A percentile compares a stretch with the other conserved stretches of the same genome.
These are phyloP conservation scores for Fonsecaea monophora DNA, from an alignment of 2,329 filamentous ascomycete species.

Conservation along the genomic window DNA sequence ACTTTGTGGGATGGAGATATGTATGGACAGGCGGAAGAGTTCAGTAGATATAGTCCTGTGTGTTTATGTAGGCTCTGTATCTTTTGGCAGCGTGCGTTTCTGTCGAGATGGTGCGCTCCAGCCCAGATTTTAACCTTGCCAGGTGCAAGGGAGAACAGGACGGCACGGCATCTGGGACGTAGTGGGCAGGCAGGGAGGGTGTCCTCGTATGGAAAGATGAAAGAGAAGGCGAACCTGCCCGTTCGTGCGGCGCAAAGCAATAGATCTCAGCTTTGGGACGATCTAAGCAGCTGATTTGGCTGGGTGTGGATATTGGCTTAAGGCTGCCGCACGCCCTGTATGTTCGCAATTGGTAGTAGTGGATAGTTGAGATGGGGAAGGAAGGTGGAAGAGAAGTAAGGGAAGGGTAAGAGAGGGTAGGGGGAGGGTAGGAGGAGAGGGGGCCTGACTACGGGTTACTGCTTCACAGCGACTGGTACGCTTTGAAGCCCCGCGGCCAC, in stretches of 20 bases:
- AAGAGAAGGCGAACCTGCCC: slow-evolving; percentile 3
- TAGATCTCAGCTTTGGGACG: not conserved
- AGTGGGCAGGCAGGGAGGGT: not conserved
- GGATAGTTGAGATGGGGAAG: not conserved
- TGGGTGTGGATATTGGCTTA: not conserved
- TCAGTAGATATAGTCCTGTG: not conserved
- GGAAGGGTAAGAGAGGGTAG: not conserved
- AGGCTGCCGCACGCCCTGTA: slow-evolving; percentile 5
- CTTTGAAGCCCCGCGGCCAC: not conserved
- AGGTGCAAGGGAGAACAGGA: not conserved
- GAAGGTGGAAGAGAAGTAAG: not conserved
- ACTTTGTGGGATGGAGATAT: slow-evolving; percentile 19
- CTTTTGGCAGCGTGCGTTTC: not conserved
- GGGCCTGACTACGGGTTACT: not conserved
- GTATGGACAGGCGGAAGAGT: slow-evolving; percentile 4
- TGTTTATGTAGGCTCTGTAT: slow-evolving; percentile 14
- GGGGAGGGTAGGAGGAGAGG: not conserved
- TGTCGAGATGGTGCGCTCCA: not conserved
- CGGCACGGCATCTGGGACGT: not conserved
- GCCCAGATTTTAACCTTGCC: not conserved
- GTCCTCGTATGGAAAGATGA: not conserved
- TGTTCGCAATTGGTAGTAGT: not conserved
- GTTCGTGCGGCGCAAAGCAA: not conserved
- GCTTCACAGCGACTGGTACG: not conserved
- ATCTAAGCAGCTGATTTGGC: slow-evolving; percentile 1